Base-by-base conservation (phyloP, 208 protist species). In the Acanthamoeba sp. region DNA sequence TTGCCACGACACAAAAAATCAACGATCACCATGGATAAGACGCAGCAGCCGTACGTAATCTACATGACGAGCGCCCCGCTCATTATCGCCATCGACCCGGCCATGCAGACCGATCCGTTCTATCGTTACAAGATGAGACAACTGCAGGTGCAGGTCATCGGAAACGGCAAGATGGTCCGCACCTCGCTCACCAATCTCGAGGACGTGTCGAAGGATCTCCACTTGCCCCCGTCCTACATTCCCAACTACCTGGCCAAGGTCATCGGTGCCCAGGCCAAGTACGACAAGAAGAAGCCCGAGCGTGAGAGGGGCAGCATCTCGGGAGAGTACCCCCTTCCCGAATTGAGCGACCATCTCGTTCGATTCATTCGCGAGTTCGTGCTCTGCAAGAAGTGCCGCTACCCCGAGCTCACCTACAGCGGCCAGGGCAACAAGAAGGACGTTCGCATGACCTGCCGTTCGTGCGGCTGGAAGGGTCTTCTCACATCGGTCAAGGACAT, bases 81-180 rank as follows among this genome's bases (percentile, higher is more conserved):
- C 88, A 71, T 98, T 95, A 95, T 99, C 29, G 96, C 98, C 40
- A 96, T 99, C n/a, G 97, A 99, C 94, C 98, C 98, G 91, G 96
- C 98, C 34, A 98, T 98, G 93, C 95, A 96, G 96, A 95, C 97
- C 94, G 98, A 99, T 96, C 94, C 97, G 64, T 98, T 98, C 95
- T 98, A 99, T 96, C 98, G 98, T 18, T 99, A 99, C 97, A 98
- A 98, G 96, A 99, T 99, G 98, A 98, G 98, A 1, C 95, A 97
- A 42, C 91, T 99, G 48, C 96, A 98, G 92, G 98, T 96, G 57
- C 98, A 99, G 96, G 97, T 98, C 38, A 98, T 99, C 95, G 98
- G 98, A 32, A 98, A 97, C 94, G 98, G 98, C 89, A 99, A 99
- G 95, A 98, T 98, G 96, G 98, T 99, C 95, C 98, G 98, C 96